Base-by-base conservation (phyloP, 208 protist genomes). In the Leishmania tropica region DNA sequence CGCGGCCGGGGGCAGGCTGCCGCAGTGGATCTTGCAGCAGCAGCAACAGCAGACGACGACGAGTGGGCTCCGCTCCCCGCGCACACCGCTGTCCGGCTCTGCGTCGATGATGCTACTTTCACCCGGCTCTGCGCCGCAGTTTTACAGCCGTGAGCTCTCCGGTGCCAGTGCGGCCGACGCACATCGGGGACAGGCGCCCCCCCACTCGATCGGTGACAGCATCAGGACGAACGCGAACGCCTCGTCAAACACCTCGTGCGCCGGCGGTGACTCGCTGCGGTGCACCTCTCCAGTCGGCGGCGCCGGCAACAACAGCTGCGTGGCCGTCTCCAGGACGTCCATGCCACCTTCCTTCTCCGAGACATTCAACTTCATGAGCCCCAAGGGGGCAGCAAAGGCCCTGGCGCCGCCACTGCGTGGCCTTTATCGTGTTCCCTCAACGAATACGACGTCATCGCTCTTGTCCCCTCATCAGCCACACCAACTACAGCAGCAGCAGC, bases 201-300 rank as follows among this genome's bases (percentile, higher is more conserved):
- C 35, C 47, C 72, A 76, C 72, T 45, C 45, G 2, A 24, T 42
- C 17, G 51, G 48, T 3, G 72, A 76, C 72, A 60, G 72, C 48
- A 47, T 21, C 13, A 74, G 24, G 40, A 35, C 45, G 37, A 54
- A 53, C 45, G 45, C 45, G 45, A 48, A 74, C 21, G 11, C 8
- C 45, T 74, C 21, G 24, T 31, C 45, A 54, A 31, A 19, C 45
- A 74, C 45, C 45, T 74, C 45, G 37, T 21, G 40, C 40, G 40
- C 68, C 45, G 68, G 68, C 40, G 68, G 68, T 15, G 68, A 76
- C 72, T 60, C 48, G 72, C 42, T 76, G 72, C 47, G n/a, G 51
- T 62, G 48, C 51, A 76, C 31, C 35, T 62, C 72, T 64, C 51
- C 72, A 7, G 51, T 76, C 72, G 51, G n/a, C 35, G 72, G 45